Conservation (phyloP, 768 basidiomycete genomes). For the Tricholoma matsutake region DNA sequence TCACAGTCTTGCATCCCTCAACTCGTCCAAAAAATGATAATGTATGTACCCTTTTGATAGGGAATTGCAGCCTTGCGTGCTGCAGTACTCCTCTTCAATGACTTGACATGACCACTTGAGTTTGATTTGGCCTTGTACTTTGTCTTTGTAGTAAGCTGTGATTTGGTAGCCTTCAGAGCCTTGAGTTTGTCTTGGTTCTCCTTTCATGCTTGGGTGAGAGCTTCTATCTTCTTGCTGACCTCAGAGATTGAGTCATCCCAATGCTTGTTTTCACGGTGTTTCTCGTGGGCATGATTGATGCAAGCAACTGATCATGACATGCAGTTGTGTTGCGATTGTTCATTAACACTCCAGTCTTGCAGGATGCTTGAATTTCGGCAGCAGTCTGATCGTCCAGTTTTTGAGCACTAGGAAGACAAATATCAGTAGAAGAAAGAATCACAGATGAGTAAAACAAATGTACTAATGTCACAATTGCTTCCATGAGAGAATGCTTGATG, state of each 20-base stretch:
- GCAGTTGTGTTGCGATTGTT: background rate
- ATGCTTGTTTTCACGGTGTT: background rate
- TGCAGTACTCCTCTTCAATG: background rate
- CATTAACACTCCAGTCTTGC: background rate
- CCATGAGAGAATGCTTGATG: constrained; percentile 15
- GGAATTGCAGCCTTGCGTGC: background rate
- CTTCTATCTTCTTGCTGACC: background rate
- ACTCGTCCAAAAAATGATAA: background rate
- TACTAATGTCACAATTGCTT: constrained; percentile 9
- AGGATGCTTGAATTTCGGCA: background rate
- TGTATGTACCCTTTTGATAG: background rate
- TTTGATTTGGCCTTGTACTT: background rate
- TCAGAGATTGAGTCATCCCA: background rate
- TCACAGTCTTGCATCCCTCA: background rate
- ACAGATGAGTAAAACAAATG: background rate
- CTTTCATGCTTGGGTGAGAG: background rate
- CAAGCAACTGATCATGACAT: constrained; percentile 1
- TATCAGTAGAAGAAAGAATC: background rate
- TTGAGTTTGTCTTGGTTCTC: background rate
- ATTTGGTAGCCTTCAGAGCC: background rate
- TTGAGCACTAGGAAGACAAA: background rate
- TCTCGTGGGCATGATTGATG: background rate
- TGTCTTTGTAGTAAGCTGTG: background rate
- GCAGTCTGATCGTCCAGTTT: background rate
- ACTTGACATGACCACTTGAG: constrained; percentile 1